A percentile compares a stretch with the other conserved stretches of the same genome.
phyloP scores from a whole-genome alignment of 2,329 filamentous ascomycete species.

The Epicoccum nigrum region DNA sequence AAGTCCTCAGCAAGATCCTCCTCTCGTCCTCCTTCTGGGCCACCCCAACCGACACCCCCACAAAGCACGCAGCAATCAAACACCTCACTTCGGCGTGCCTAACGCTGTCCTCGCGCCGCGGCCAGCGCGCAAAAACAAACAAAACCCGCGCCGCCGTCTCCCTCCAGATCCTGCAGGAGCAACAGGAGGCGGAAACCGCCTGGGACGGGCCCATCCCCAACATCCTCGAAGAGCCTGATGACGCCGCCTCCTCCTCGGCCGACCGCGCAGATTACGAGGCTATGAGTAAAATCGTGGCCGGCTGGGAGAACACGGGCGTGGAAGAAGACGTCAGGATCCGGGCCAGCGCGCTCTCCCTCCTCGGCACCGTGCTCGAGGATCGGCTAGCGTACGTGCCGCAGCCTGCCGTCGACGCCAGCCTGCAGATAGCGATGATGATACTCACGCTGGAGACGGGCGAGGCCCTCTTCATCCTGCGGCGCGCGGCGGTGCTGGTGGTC shows the following conservation, averaged over 20 bases:
- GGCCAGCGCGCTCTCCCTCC: conserved; percentile 70
- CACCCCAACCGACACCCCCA: neutral
- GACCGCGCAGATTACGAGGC: conserved; percentile 51
- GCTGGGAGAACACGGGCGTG: conserved; percentile 69
- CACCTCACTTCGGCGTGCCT: conserved; percentile 64
- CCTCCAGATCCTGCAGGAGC: conserved; percentile 56
- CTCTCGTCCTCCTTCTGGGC: conserved; percentile 29
- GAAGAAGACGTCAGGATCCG: conserved; percentile 74
- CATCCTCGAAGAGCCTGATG: conserved; percentile 41
- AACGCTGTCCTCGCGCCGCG: conserved; percentile 68
- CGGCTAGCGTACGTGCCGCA: conserved; percentile 53
- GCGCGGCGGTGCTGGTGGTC: conserved; percentile 69
- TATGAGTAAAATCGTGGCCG: conserved; percentile 66
- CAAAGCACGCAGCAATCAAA: conserved; percentile 16
- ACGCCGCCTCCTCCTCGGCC: conserved; percentile 26
- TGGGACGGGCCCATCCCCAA: conserved; percentile 60
- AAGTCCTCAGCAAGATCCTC: conserved; percentile 49
- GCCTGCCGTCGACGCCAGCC: conserved; percentile 49
- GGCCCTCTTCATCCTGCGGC: conserved; percentile 68
- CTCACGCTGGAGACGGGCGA: conserved; percentile 66
- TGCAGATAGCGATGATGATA: conserved; percentile 69
- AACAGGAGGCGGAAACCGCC: conserved; percentile 57
- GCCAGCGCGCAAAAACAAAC: conserved; percentile 65
- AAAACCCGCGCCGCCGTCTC: conserved; percentile 61
- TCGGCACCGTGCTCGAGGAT: conserved; percentile 65